These are phyloP conservation scores for Thinopyrum elongatum DNA, from an alignment of 176 grass and related monocot species.

Conservation along the genomic window DNA sequence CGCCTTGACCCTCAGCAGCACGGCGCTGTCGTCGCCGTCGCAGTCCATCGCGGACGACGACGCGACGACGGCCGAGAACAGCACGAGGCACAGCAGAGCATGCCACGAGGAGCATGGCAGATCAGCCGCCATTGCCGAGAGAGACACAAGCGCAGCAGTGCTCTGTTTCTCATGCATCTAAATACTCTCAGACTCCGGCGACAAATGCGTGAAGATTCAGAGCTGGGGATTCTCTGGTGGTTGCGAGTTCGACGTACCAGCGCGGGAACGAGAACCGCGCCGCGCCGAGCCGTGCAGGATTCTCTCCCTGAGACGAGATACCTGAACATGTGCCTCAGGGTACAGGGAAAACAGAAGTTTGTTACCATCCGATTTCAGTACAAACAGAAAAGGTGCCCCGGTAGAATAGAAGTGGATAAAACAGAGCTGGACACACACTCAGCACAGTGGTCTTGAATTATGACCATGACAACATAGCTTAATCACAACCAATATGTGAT, in stretches of 20 bases:
- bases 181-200: background rate
- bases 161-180: background rate
- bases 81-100: background rate
- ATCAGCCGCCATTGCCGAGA: background rate
- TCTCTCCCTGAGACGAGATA: slow-evolving; percentile 11
- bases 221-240: background rate
- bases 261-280: background rate
- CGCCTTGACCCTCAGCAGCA: slow-evolving; percentile 57
- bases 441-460: background rate
- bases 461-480: too few relatives aligned
- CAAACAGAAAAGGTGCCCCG: background rate
- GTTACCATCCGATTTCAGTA: background rate
- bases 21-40: slow-evolving; percentile 35
- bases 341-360: slow-evolving; percentile 17
- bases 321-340: slow-evolving; percentile 7
- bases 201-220: background rate
- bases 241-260: background rate
- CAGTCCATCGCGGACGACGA: slow-evolving; percentile 27
- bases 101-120: background rate
- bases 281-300: slow-evolving; percentile 1
- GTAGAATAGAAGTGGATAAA: background rate
- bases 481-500: background rate
- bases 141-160: background rate
- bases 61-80: background rate
- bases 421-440: background rate